Conservation (phyloP, 2,329 filamentous ascomycete genomes). For the Hypoxylon sp. region DNA sequence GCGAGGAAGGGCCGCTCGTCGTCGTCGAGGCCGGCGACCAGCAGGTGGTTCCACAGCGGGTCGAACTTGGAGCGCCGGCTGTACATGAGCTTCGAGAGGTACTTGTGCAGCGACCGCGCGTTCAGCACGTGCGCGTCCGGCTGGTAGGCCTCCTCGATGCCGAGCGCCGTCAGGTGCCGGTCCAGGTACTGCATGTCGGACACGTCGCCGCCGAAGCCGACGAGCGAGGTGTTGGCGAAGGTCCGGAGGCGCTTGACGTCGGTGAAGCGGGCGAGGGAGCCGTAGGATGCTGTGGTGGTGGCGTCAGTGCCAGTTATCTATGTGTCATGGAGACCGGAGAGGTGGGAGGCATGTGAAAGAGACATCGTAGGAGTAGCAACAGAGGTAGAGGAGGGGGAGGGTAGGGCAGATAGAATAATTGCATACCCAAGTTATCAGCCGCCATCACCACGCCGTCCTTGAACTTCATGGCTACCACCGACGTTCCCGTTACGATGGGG, state of each 20-base stretch:
- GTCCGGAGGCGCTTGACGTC: constrained; percentile 94
- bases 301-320: constrained; percentile 22
- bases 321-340: not conserved
- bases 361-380: not conserved
- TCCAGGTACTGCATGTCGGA: constrained; percentile 99
- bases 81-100: constrained; percentile 96
- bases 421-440: constrained; percentile 90
- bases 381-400: not conserved
- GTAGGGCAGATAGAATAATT: constrained; percentile 21
- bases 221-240: constrained; percentile 84
- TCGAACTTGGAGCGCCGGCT: constrained; percentile 94
- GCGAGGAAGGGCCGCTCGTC: constrained; percentile 87
- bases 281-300: constrained; percentile 82
- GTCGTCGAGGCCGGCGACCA: constrained; percentile 89
- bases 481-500: constrained; percentile 95
- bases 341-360: not conserved
- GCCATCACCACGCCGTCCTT: constrained; percentile 96
- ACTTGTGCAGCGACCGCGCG: constrained; percentile 95
- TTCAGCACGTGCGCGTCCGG: constrained; percentile 70
- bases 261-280: constrained; percentile 94
- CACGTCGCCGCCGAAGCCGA: constrained; percentile 96
- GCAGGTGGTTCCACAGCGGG: constrained; percentile 95
- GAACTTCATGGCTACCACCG: constrained; percentile 94
- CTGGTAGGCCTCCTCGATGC: constrained; percentile 89
- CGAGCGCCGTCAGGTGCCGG: constrained; percentile 86